These are phyloP conservation scores for Naegleria fowleri DNA, from an alignment of 208 protist genomes.

Conservation along the genomic window DNA sequence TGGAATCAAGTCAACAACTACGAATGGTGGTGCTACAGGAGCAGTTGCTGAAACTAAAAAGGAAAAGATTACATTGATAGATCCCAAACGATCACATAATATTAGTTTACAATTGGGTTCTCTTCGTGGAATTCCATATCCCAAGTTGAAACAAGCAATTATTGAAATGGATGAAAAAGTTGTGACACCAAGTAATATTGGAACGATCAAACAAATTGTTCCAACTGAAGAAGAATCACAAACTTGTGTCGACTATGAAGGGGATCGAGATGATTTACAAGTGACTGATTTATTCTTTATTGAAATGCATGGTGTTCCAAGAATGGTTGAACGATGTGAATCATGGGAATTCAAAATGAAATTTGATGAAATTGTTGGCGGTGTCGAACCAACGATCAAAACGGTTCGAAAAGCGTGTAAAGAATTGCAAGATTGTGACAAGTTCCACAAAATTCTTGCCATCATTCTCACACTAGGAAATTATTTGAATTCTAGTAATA, in stretches of 20 bases:
- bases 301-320: background rate
- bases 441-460: constrained; percentile 12
- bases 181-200: background rate
- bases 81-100: background rate
- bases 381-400: background rate
- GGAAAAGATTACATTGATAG: constrained; percentile 9
- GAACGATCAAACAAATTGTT: background rate
- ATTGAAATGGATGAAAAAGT: background rate
- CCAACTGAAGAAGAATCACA: background rate
- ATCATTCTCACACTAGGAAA: constrained; percentile 6
- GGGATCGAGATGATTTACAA: background rate
- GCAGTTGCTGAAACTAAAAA: background rate
- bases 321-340: background rate
- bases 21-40: background rate
- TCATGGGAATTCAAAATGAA: background rate
- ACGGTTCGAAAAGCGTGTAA: background rate
- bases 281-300: constrained; percentile 15
- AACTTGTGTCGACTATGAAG: background rate
- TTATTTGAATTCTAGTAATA: background rate
- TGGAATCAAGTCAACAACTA: background rate
- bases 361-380: background rate
- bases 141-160: background rate
- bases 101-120: constrained; percentile 2
- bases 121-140: background rate
- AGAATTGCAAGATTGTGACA: background rate